Percentiles rank a stretch among this genome's conserved stretches.
Conservation (phyloP, 2,329 filamentous ascomycete genomes). For the Penicillium decumbens region DNA sequence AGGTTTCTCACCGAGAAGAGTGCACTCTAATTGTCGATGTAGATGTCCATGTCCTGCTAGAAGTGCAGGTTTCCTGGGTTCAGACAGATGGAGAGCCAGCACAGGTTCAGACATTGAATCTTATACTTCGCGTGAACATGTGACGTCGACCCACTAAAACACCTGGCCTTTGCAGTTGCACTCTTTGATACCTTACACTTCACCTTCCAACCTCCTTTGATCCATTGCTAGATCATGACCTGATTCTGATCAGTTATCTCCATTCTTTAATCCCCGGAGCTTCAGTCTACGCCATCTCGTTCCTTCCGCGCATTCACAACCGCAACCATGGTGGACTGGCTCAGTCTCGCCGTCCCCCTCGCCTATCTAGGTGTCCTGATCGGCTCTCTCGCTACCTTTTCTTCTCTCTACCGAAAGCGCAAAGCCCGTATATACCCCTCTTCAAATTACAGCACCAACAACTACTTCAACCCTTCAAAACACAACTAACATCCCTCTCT, state of each 20-base stretch:
- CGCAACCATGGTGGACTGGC: slow-evolving; percentile 60
- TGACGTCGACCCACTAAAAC: slow-evolving; percentile 27
- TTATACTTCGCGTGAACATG: slow-evolving; percentile 19
- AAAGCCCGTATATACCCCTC: slow-evolving; percentile 63
- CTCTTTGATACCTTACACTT: slow-evolving; percentile 3
- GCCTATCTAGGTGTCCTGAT: slow-evolving; percentile 84
- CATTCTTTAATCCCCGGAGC: background rate
- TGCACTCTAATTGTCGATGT: too few relatives aligned
- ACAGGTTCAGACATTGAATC: background rate
- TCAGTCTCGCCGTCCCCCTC: slow-evolving; percentile 78
- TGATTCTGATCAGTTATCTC: slow-evolving; percentile 2
- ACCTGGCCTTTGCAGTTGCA: slow-evolving; percentile 23
- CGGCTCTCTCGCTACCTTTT: slow-evolving; percentile 87
- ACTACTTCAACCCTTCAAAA: background rate
- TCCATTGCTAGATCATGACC: slow-evolving; percentile 9
- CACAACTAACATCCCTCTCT: slow-evolving; percentile 16
- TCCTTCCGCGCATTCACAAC: slow-evolving; percentile 20
- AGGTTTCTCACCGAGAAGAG: too few relatives aligned
- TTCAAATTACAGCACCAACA: background rate
- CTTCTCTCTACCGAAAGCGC: slow-evolving; percentile 84
- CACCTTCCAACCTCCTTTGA: background rate
- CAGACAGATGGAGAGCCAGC: too few relatives aligned
- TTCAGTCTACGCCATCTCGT: background rate
- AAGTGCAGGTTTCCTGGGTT: too few relatives aligned
- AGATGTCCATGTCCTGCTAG: too few relatives aligned